Percentiles rank a stretch among this genome's conserved stretches.
These are phyloP conservation scores for Fusarium decemcellulare DNA, from an alignment of 2,329 filamentous ascomycete species.

Conservation along the genomic window DNA sequence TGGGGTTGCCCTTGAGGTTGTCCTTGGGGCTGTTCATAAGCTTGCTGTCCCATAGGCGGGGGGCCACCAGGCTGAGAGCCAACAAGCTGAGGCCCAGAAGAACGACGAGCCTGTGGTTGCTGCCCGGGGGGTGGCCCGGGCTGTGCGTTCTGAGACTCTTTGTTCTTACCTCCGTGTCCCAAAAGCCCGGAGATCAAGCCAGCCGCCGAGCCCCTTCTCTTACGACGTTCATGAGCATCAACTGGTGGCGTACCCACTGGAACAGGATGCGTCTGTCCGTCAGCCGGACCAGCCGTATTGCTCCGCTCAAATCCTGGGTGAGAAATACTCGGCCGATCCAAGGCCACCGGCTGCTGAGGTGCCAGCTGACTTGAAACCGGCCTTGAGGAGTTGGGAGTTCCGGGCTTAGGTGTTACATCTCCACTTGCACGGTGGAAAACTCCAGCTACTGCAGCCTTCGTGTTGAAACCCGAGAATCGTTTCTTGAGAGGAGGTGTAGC, in stretches of 20 bases:
- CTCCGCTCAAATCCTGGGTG: slow-evolving; percentile 39
- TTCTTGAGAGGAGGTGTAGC: slow-evolving; percentile 54
- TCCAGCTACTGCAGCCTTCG: slow-evolving; percentile 49
- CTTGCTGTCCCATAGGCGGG: background rate
- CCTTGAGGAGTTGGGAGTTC: slow-evolving; percentile 34
- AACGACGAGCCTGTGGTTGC: slow-evolving; percentile 15
- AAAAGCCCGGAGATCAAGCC: slow-evolving; percentile 49
- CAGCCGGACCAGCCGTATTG: slow-evolving; percentile 40
- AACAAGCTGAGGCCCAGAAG: slow-evolving; percentile 21
- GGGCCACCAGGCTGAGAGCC: slow-evolving; percentile 6
- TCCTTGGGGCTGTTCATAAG: background rate
- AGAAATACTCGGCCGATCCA: slow-evolving; percentile 30
- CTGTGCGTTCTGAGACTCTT: slow-evolving; percentile 22
- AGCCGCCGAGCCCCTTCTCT: slow-evolving; percentile 49
- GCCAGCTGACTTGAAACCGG: slow-evolving; percentile 34
- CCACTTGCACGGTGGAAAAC: slow-evolving; percentile 46
- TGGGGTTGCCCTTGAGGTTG: slow-evolving; percentile 15
- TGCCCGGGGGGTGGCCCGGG: slow-evolving; percentile 23
- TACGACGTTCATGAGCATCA: slow-evolving; percentile 38
- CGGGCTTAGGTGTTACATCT: slow-evolving; percentile 32
- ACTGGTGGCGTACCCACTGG: slow-evolving; percentile 9
- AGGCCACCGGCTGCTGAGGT: slow-evolving; percentile 24
- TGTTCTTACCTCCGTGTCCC: slow-evolving; percentile 43
- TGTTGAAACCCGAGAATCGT: slow-evolving; percentile 59
- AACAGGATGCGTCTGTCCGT: slow-evolving; percentile 30